A percentile compares a stretch with the other conserved stretches of the same genome.
These are phyloP conservation scores for Sporothrix brunneoviolacea DNA, from an alignment of 2,329 filamentous ascomycete species.

Conservation along the genomic window DNA sequence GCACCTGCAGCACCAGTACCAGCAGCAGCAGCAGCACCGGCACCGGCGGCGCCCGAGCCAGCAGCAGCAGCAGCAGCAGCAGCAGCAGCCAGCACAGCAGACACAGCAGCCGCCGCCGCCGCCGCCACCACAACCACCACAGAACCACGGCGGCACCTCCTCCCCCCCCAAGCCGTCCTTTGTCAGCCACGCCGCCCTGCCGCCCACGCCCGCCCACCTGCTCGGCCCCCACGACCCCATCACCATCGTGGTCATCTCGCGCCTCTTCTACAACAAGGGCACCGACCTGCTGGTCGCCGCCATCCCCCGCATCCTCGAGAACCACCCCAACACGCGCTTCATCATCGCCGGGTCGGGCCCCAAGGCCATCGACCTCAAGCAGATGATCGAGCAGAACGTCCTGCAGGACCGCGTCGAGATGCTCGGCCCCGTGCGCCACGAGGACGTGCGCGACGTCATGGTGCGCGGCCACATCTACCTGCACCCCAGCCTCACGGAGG, in stretches of 20 bases:
- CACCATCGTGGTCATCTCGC: slow-evolving; percentile 94
- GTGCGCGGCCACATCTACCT: slow-evolving; percentile 93
- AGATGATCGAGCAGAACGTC: slow-evolving; percentile 94
- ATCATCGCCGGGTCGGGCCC: slow-evolving; percentile 94
- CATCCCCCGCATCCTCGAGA: slow-evolving; percentile 83
- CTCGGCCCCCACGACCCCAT: slow-evolving; percentile 80
- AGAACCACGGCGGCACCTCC: too few relatives aligned
- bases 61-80: slow-evolving; percentile 16
- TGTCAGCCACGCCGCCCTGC: slow-evolving; percentile 22
- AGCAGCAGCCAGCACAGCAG: not conserved
- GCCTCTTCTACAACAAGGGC: slow-evolving; percentile 97
- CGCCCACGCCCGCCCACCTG: slow-evolving; percentile 50
- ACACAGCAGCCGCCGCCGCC: not conserved
- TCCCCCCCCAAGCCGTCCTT: slow-evolving; percentile 26
- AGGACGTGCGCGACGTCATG: slow-evolving; percentile 97
- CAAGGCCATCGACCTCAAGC: slow-evolving; percentile 94
- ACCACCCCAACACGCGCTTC: slow-evolving; percentile 89
- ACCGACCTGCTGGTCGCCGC: slow-evolving; percentile 95
- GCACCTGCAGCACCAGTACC: slow-evolving; percentile 26
- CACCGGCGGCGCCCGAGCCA: slow-evolving; percentile 6
- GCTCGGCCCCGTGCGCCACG: slow-evolving; percentile 85
- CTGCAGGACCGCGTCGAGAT: slow-evolving; percentile 90
- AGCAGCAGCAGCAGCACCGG: not conserved
- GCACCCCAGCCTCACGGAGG: slow-evolving; percentile 89
- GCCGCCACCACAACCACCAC: too few relatives aligned